Evolutionary conservation across 352 stramenopile genomes (phyloP).

Genomic region (Phytophthora rubi): DNA sequence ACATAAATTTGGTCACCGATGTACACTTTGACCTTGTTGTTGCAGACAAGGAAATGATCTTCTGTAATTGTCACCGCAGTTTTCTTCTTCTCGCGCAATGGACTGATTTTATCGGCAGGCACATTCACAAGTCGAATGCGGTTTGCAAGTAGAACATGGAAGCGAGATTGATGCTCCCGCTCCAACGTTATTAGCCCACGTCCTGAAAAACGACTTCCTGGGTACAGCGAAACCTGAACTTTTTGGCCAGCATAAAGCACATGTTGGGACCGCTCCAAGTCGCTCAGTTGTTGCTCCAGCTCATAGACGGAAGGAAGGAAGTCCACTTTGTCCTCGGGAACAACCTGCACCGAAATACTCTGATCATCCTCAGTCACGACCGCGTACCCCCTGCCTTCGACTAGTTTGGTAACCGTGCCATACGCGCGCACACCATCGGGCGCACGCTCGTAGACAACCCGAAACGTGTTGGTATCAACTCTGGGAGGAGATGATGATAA

Average conservation of each 20-base stretch:
- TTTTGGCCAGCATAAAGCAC: conserved; percentile 70
- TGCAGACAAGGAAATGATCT: conserved; percentile 73
- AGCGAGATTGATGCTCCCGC: conserved; percentile 40
- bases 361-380: conserved; percentile 70
- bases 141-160: conserved; percentile 71
- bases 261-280: conserved; percentile 51
- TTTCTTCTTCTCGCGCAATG: conserved; percentile 72
- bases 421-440: conserved; percentile 54
- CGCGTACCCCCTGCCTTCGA: conserved; percentile 55
- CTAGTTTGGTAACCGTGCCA: conserved; percentile 58
- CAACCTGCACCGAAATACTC: conserved; percentile 61
- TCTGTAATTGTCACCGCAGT: conserved; percentile 63
- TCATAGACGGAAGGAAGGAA: conserved; percentile 68
- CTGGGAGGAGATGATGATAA: not conserved
- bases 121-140: conserved; percentile 78
- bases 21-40: conserved; percentile 66
- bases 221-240: conserved; percentile 78
- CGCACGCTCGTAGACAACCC: conserved; percentile 56
- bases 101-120: conserved; percentile 60
- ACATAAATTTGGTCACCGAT: conserved; percentile 84
- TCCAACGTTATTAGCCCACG: conserved; percentile 68
- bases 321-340: conserved; percentile 49
- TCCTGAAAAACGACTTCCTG: conserved; percentile 69
- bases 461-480: conserved; percentile 28
- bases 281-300: conserved; percentile 56